Evolutionary conservation across 805 yeast species (phyloP), one percentile per base, ranked within the genome.

Genomic region (Saturnispora quitensis): DNA sequence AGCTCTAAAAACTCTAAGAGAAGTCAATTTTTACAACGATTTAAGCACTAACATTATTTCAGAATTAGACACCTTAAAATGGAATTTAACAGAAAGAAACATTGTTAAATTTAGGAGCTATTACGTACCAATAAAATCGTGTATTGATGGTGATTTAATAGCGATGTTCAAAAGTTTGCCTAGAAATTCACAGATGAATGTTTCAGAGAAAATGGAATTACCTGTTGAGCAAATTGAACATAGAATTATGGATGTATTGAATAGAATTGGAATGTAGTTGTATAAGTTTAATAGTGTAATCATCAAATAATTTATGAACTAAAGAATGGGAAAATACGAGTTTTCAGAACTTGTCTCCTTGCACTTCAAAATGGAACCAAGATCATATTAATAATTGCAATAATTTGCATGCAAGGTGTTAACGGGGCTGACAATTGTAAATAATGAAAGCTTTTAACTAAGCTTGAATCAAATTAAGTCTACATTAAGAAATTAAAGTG

Each of bases 101-200:
- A 86, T 82, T 52, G 53, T 78, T 55, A 76, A 76, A 52, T 90
- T 75, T 63, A 69, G 97, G 51, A 76, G 97, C 49, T 85, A 84
- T 61, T 89, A 88, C 63, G 81, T 79, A n/a, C 97, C 97, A 0
- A 77, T 75, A 2, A 83, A 81, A 56, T 76, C 80, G 47, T 81
- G 86, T 2, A 74, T 93, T 40, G 97, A 93, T 67, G 99, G 99
- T 9, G 98, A 93, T 62, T 70, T 87, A 15, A 71, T 91, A 46
- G 97, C 89, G 59, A 63, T 67, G 42, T 86, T 71, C 60, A 66
- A 61, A 46, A 60, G 64, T 9, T 62, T 78, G 20, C 60, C 61
- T 13, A 62, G 65, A 1, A 58, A 68, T 1, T 61, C 64, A 4
- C 72, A 75, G 52, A 58, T 69, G 20, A 64, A 61, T 18, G 67